Evolutionary conservation across 441 rosid genomes (phyloP).

Genomic region (Pelargonium myrrhifolium): DNA sequence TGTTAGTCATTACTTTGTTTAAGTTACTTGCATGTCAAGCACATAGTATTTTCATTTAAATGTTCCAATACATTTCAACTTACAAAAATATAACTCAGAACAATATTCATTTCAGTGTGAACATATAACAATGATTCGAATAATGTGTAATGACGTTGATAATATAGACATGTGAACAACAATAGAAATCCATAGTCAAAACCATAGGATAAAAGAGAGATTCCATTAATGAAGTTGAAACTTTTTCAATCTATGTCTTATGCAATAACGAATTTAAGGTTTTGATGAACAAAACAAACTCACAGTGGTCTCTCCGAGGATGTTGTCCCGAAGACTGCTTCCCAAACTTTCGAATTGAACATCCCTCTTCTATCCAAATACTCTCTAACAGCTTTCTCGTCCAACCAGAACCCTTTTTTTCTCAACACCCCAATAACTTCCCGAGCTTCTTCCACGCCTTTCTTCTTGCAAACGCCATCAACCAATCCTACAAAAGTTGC

Average conservation of each 20-base stretch:
- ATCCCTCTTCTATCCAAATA: constrained; percentile 70
- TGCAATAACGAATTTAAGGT: not conserved
- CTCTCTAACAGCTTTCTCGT: constrained; percentile 64
- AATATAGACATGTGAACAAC: not conserved
- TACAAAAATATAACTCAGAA: too few relatives aligned
- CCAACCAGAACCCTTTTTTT: constrained; percentile 55
- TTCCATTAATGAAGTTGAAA: not conserved
- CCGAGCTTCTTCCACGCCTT: constrained; percentile 55
- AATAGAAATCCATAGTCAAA: not conserved
- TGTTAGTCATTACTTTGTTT: too few relatives aligned
- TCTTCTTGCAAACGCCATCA: constrained; percentile 56
- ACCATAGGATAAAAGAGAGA: not conserved
- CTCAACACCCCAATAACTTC: constrained; percentile 32
- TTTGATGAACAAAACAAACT: constrained; percentile 1
- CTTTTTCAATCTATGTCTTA: not conserved
- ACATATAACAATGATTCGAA: too few relatives aligned
- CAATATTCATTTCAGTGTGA: too few relatives aligned
- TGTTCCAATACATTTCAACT: too few relatives aligned
- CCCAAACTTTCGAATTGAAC: constrained; percentile 51
- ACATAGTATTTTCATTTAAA: too few relatives aligned
- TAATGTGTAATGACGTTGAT: too few relatives aligned
- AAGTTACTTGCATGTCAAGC: too few relatives aligned
- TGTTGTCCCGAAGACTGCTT: constrained; percentile 61
- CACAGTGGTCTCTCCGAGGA: constrained; percentile 30
- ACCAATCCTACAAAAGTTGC: constrained; percentile 76